These are phyloP conservation scores for Glarea lozoyensis DNA, from an alignment of 495 filamentous ascomycete species.

Conservation along the genomic window DNA sequence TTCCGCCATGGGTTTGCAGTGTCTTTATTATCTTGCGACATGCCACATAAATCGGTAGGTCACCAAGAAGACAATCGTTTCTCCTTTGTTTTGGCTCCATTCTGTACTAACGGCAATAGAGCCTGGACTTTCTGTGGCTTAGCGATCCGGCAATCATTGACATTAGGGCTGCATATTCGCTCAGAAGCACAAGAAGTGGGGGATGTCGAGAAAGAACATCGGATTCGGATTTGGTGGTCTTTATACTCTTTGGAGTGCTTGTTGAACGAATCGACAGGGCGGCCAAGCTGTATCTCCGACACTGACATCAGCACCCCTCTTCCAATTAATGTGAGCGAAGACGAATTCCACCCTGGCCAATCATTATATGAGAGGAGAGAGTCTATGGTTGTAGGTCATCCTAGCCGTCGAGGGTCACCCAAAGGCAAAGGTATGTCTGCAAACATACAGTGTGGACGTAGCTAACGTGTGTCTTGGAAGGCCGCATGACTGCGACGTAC, in stretches of 20 bases:
- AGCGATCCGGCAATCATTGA: conserved; percentile 46
- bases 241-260: conserved; percentile 48
- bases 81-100: too few relatives aligned
- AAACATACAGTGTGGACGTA: too few relatives aligned
- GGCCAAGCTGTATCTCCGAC: conserved; percentile 47
- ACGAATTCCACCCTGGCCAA: conserved; percentile 27
- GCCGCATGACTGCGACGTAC: background rate
- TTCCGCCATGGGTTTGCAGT: conserved; percentile 47
- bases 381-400: too few relatives aligned
- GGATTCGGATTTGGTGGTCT: conserved; percentile 54
- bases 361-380: conserved; percentile 4
- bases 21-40: conserved; percentile 49
- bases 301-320: conserved; percentile 45
- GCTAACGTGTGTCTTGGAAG: too few relatives aligned
- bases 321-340: conserved; percentile 45
- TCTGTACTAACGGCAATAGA: conserved; percentile 33
- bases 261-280: conserved; percentile 49
- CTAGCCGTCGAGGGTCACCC: background rate
- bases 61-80: too few relatives aligned
- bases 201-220: conserved; percentile 44
- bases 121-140: conserved; percentile 53
- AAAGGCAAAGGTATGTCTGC: conserved; percentile 4
- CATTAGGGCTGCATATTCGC: conserved; percentile 52
- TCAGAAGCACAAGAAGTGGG: conserved; percentile 39
- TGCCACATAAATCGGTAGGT: conserved; percentile 57